Percentiles rank a stretch among this genome's conserved stretches.
Conservation (phyloP, 2,329 filamentous ascomycete genomes). For the Pyrenophora teres region DNA sequence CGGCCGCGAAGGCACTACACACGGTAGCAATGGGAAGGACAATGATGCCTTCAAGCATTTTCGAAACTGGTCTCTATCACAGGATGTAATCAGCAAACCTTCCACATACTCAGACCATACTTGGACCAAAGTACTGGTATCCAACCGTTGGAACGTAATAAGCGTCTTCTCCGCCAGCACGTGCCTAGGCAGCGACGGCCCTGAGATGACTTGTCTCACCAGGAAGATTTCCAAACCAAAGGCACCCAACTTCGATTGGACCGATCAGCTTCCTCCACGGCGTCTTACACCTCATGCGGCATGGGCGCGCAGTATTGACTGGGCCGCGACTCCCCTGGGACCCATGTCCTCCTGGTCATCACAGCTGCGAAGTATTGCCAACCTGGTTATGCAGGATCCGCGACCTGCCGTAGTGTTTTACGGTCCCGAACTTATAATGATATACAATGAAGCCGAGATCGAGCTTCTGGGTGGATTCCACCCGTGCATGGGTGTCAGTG, state of each 20-base stretch:
- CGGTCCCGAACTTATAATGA: constrained; percentile 43
- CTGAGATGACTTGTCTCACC: background rate
- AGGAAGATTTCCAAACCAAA: constrained; percentile 8
- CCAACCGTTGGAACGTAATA: constrained; percentile 29
- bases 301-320: constrained; percentile 65
- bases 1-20: background rate
- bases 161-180: constrained; percentile 9
- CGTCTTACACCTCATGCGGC: constrained; percentile 13
- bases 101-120: constrained; percentile 10
- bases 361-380: constrained; percentile 74
- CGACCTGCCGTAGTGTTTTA: constrained; percentile 66
- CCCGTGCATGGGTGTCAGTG: constrained; percentile 64
- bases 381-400: constrained; percentile 67
- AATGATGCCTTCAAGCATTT: constrained; percentile 14
- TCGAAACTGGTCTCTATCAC: constrained; percentile 20
- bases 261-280: constrained; percentile 18
- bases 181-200: background rate
- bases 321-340: constrained; percentile 72
- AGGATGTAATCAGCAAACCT: background rate
- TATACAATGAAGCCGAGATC: constrained; percentile 48
- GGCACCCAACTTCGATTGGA: constrained; percentile 21
- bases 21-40: background rate
- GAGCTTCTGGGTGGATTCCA: constrained; percentile 38
- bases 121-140: constrained; percentile 24
- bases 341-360: constrained; percentile 72